Base-by-base conservation (phyloP, 331 rosid genomes). In the Malus hybrid region DNA sequence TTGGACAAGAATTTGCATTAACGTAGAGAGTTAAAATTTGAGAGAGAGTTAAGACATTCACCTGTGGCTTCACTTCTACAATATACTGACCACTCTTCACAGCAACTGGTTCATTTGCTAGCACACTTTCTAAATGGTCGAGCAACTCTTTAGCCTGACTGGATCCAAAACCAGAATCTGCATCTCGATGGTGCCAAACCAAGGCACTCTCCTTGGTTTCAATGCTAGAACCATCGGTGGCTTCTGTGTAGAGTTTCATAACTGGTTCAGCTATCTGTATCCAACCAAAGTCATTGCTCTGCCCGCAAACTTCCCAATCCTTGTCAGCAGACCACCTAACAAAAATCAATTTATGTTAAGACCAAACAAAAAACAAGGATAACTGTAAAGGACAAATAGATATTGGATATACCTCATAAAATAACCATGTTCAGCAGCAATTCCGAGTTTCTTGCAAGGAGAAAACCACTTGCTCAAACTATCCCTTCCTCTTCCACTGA, bases 21-120 rank as follows among this genome's bases (percentile, higher is more conserved):
- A 74, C 12, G n/a, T 31, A 5, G 4, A 63, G 18, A 73, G 5
- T 48, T n/a, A 11, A 57, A 80, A 62, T 24, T 7, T n/a, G 46
- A 6, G 29, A 62, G 71, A 24, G 4, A 31, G 62, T 31, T 46
- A 59, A 14, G 36, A 65, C 4, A 28, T 68, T 55, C 70, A 85
- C 89, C 89, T 85, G 89, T 74, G 89, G 89, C 78, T 85, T 85
- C 28, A 85, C 89, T 85, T 85, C 89, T n/a, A 85, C 89, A 28
- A 85, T 85, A 50, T 33, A 85, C 76, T 85, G 89, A 74, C 89
- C 89, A 10, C 86, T 78, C 79, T 83, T 85, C 22, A 70, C 89
- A 54, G 85, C 81, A 9, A 85, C 89, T 34, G 89, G 89, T 78
- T 85, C 87, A 64, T 85, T 85, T 46, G 87, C 85, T 28, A 85